Evolutionary conservation across 805 yeast species (phyloP), one percentile per base, ranked within the genome.

Genomic region (Schizosaccharomyces osmophilus): DNA sequence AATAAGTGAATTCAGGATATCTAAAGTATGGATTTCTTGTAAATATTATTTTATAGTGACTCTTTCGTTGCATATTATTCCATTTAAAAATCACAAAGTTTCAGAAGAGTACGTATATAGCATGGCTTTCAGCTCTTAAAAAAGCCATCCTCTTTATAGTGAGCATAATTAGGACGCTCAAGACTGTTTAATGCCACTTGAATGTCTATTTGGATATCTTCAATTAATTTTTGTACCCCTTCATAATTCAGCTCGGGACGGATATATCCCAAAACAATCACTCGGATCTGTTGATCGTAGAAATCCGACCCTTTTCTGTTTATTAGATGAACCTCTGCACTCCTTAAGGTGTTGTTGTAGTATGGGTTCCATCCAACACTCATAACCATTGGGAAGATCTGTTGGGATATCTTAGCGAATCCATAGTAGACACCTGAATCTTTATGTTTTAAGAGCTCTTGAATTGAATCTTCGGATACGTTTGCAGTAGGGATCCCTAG

Each of bases 311-410:
- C 62, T 67, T 88, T 93, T 55, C 82, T 73, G 72, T 87, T 94
- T 62, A 93, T 76, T 4, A 93, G 78, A 71, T 93, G 96, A 26
- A 93, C 75, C 67, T 93, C 78, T 3, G 93, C 94, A 0, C 95
- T 82, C 72, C 86, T 87, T 66, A 79, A 78, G 60, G 79, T 76
- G 71, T 93, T 89, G 31, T 82, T 79, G 73, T 81, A 93, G 69
- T 83, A 90, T 48, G 98, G 97, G 69, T 93, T 93, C 85, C 88
- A 87, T 0, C 99, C 99, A 22, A 93, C 77, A 8, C 95, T 86
- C 86, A 90, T 84, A 8, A 93, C 98, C 75, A 1, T 77, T 72
- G 61, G 61, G 32, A 22, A 45, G 8, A 57, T 42, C 4, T 22
- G 42, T 9, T 57, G 66, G 42, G 67, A 64, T 2, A 78, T 70